Evolutionary conservation across 208 protist genomes (phyloP).

Genomic region (Lotmaria passim): DNA sequence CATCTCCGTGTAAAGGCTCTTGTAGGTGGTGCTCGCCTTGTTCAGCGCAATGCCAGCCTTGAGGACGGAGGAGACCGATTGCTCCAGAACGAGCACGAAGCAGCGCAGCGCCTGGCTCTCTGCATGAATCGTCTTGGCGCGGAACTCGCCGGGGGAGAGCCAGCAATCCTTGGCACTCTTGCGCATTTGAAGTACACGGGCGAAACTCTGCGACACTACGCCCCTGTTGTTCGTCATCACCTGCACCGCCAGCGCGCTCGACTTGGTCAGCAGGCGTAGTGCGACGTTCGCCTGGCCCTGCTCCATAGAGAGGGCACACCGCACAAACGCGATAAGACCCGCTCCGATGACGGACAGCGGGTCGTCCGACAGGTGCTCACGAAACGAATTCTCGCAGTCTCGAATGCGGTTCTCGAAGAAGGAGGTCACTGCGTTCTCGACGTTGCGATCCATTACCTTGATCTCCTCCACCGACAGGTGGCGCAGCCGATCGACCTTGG

Average conservation of each 20-base stretch:
- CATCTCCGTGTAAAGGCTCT: slow-evolving; percentile 38
- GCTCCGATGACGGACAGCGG: slow-evolving; percentile 41
- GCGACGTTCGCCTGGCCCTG: slow-evolving; percentile 48
- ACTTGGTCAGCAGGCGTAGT: slow-evolving; percentile 34
- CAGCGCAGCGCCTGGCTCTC: slow-evolving; percentile 52
- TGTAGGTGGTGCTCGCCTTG: slow-evolving; percentile 43
- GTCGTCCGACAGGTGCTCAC: slow-evolving; percentile 29
- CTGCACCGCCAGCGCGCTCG: slow-evolving; percentile 46
- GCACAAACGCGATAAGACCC: slow-evolving; percentile 49
- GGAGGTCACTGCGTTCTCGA: slow-evolving; percentile 33
- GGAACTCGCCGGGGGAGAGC: slow-evolving; percentile 52
- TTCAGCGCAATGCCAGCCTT: slow-evolving; percentile 60
- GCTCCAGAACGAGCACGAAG: slow-evolving; percentile 52
- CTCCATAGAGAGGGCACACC: slow-evolving; percentile 62
- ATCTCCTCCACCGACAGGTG: slow-evolving; percentile 44
- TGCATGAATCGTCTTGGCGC: slow-evolving; percentile 55
- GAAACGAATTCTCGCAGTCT: slow-evolving; percentile 57
- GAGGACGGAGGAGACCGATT: slow-evolving; percentile 44
- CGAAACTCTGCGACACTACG: slow-evolving; percentile 26
- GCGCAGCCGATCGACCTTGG: slow-evolving; percentile 36
- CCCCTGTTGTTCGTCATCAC: slow-evolving; percentile 31
- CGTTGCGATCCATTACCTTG: slow-evolving; percentile 35
- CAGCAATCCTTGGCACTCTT: slow-evolving; percentile 29
- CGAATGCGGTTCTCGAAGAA: slow-evolving; percentile 68
- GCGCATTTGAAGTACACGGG: slow-evolving; percentile 33